Evolutionary conservation across 1,284 basidiomycete species (phyloP).

Genomic region (Psilocybe mexicana): DNA sequence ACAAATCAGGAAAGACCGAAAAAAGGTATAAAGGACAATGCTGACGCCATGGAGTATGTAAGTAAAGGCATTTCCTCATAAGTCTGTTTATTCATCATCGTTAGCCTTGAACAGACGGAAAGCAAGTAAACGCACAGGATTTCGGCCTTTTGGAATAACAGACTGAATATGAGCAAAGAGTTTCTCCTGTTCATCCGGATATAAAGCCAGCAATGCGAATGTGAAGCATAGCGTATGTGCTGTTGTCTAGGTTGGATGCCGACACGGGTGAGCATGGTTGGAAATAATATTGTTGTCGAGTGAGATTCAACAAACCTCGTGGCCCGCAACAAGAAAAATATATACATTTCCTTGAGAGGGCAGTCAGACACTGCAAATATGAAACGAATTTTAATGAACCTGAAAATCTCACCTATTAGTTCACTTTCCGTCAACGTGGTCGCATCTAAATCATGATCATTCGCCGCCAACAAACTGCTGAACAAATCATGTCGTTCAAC

Average conservation of each 20-base stretch:
- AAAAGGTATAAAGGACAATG: conserved; percentile 3
- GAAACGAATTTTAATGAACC: neutral
- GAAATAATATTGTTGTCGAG: neutral
- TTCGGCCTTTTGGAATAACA: conserved; percentile 41
- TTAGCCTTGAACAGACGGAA: neutral
- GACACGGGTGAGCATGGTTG: neutral
- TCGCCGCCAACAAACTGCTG: conserved; percentile 53
- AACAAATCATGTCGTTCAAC: conserved; percentile 55
- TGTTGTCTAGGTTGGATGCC: conserved; percentile 23
- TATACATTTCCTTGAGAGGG: conserved; percentile 51
- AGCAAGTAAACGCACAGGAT: conserved; percentile 37
- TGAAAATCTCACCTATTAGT: conserved; percentile 42
- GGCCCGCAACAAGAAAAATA: conserved; percentile 59
- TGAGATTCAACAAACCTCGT: conserved; percentile 43
- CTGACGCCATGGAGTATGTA: conserved; percentile 47
- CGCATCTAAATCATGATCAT: conserved; percentile 37
- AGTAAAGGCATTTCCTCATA: conserved; percentile 55
- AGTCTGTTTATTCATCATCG: conserved; percentile 32
- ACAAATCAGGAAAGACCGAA: neutral
- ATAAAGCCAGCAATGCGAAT: conserved; percentile 47
- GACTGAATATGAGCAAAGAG: conserved; percentile 53
- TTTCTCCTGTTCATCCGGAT: conserved; percentile 64
- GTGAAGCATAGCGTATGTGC: conserved; percentile 54
- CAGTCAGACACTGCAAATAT: neutral
- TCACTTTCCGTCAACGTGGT: conserved; percentile 46